Evolutionary conservation across 306 rosid species (phyloP), one percentile per base, ranked within the genome.

Genomic region (Abrus precatorius): DNA sequence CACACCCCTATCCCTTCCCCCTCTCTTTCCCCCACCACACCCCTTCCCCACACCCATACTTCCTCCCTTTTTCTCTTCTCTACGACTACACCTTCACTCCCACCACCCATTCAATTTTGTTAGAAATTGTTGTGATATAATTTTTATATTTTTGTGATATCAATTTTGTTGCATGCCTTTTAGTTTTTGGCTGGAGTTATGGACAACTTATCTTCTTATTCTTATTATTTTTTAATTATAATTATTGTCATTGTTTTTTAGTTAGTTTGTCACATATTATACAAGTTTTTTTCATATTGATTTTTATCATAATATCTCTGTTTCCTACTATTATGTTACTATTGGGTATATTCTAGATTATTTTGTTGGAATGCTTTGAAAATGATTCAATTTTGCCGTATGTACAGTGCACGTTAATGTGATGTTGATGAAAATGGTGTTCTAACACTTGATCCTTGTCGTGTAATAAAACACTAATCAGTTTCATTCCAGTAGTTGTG

Each of bases 341-440:
- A 72, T 72, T 85, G 74, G 6, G 62, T 53, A 41, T 72, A 56
- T 52, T 77, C 14, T 72, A 65, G 72, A 82, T 57, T 59, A 70
- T 75, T 54, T 4, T 72, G 30, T 62, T 76, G 30, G 13, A 30
- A 11, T 75, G 77, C 49, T 81, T 76, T 44, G 76, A 80, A 71
- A 76, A 80, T 79, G 49, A 78, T 79, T 89, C 48, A 80, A 75
- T 63, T 77, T 89, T 88, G 77, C 32, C 73, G 86, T 83, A 78
- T 62, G 77, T 80, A 62, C 94, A 91, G 97, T 87, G 97, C 88
- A 79, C 85, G 57, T 78, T 72, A 69, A 72, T 91, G 89, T 87
- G 97, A 94, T 90, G 84, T 85, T 92, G 98, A 92, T 87, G 97
- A 92, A 88, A 90, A 92, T 20, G 92, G 88, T 71, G 86, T 83